Evolutionary conservation across 78 protist genomes (phyloP).

Genomic region (Polysphondylium violaceum): DNA sequence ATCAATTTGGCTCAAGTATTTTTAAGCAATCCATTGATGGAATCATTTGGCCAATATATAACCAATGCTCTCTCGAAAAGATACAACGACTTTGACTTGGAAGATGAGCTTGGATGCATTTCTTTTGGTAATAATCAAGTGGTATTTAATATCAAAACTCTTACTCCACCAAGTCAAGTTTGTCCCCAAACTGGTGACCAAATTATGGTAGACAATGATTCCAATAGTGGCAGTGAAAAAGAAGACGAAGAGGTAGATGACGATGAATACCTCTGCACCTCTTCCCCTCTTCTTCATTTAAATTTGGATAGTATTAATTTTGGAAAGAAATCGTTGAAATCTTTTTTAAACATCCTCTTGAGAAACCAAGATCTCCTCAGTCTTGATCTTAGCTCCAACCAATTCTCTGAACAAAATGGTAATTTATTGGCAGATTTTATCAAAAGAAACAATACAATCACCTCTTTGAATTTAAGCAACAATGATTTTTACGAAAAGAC

Average conservation of each 20-base stretch:
- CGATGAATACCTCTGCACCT: neutral
- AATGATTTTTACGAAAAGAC: constrained; percentile 57
- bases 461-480: constrained; percentile 4
- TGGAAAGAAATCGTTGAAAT: constrained; percentile 24
- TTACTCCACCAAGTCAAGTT: neutral
- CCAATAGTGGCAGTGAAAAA: neutral
- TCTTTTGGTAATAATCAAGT: neutral
- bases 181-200: too few species aligned
- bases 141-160: neutral
- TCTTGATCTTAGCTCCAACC: constrained; percentile 23
- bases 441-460: constrained; percentile 7
- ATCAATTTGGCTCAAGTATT: constrained; percentile 36
- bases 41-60: neutral
- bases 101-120: constrained; percentile 8
- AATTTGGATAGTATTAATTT: constrained; percentile 54
- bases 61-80: constrained; percentile 21
- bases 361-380: constrained; percentile 42
- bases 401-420: constrained; percentile 19
- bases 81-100: constrained; percentile 27
- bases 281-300: constrained; percentile 25
- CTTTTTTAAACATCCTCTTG: constrained; percentile 28
- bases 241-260: constrained; percentile 14
- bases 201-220: neutral
- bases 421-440: constrained; percentile 31
- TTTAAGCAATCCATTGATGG: neutral